phyloP scores from a whole-genome alignment of 805 yeast genomes.

The Zygoascus bituminiphila region DNA sequence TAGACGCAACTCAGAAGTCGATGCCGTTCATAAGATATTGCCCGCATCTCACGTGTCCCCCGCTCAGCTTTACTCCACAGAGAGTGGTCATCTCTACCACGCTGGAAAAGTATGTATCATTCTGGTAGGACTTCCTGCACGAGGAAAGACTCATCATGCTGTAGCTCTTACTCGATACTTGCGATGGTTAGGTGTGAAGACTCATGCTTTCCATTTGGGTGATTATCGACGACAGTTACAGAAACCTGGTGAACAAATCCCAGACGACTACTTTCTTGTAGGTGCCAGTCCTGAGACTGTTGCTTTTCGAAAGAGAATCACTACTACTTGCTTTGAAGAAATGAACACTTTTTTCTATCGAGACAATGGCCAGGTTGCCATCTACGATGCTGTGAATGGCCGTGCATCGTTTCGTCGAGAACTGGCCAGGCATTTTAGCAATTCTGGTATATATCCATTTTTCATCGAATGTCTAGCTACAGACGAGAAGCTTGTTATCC shows the following conservation, averaged over 20 bases:
- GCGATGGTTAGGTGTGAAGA: constrained; percentile 92
- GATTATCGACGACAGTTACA: constrained; percentile 61
- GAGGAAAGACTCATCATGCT: constrained; percentile 90
- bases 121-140: constrained; percentile 87
- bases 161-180: constrained; percentile 86
- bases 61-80: constrained; percentile 89
- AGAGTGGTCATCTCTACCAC: constrained; percentile 84
- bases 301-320: constrained; percentile 47
- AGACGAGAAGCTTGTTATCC: constrained; percentile 55
- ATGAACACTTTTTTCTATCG: constrained; percentile 60
- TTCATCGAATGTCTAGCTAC: constrained; percentile 86
- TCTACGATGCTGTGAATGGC: constrained; percentile 93
- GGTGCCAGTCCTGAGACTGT: constrained; percentile 42
- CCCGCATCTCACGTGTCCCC: constrained; percentile 64
- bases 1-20: constrained; percentile 18
- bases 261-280: constrained; percentile 61
- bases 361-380: constrained; percentile 88
- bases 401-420: constrained; percentile 56
- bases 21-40: constrained; percentile 16
- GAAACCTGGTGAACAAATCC: constrained; percentile 39
- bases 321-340: constrained; percentile 59
- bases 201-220: constrained; percentile 86
- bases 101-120: constrained; percentile 90
- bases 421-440: constrained; percentile 45
- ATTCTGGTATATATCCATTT: constrained; percentile 60